phyloP scores from a whole-genome alignment of 2,329 filamentous ascomycete species.

The Botrytis elliptica region DNA sequence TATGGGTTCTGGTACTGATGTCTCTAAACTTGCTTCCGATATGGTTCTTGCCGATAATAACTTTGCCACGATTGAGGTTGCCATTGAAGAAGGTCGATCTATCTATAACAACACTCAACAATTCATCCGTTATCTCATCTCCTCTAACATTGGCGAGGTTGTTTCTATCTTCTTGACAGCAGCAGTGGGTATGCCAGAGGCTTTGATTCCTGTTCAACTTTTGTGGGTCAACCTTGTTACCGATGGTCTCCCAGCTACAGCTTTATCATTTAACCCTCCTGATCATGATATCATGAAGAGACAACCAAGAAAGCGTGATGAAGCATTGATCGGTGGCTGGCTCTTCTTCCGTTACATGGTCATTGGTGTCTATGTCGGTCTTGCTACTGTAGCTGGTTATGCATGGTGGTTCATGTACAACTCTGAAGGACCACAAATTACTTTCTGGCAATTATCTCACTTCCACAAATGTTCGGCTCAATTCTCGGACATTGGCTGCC shows the following conservation, averaged over 20 bases:
- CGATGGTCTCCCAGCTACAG: constrained; percentile 93
- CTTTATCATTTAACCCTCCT: constrained; percentile 96
- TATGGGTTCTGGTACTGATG: constrained; percentile 97
- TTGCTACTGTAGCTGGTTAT: constrained; percentile 93
- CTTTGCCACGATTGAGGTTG: constrained; percentile 95
- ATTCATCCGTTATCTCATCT: constrained; percentile 98
- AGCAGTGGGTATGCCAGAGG: constrained; percentile 95
- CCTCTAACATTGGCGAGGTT: constrained; percentile 98
- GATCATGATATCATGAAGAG: constrained; percentile 98
- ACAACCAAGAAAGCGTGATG: constrained; percentile 85
- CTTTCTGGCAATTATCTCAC: constrained; percentile 82
- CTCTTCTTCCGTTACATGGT: constrained; percentile 97
- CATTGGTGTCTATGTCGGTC: constrained; percentile 90
- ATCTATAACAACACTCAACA: constrained; percentile 99
- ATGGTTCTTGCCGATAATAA: constrained; percentile 99
- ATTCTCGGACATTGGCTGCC: constrained; percentile 86
- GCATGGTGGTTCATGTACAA: constrained; percentile 99
- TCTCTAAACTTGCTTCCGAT: constrained; percentile 92
- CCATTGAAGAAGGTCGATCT: constrained; percentile 93
- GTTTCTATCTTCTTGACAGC: constrained; percentile 98
- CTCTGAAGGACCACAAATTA: constrained; percentile 82
- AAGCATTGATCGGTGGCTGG: constrained; percentile 90
- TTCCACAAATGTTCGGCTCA: constrained; percentile 89
- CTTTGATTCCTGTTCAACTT: constrained; percentile 92
- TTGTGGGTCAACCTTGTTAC: constrained; percentile 99